phyloP scores from a whole-genome alignment of 140 eudicot genomes.

The Bidens hawaiensis region DNA sequence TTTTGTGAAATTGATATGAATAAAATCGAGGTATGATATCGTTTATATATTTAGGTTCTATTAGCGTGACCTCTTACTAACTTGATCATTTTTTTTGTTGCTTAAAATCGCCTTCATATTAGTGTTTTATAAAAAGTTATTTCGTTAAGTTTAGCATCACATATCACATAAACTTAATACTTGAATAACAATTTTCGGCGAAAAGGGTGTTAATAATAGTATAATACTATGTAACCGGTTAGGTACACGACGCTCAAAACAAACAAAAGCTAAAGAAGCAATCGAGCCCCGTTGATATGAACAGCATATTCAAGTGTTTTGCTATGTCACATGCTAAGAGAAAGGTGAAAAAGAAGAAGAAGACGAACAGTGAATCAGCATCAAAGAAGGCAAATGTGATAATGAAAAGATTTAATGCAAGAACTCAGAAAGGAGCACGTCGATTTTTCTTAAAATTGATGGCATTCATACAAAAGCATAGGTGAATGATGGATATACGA shows the following conservation, averaged over 20 bases:
- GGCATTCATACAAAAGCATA: constrained; percentile 41
- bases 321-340: constrained; percentile 21
- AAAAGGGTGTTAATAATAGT: not conserved
- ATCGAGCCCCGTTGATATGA: constrained; percentile 38
- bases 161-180: no score
- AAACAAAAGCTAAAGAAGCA: constrained; percentile 29
- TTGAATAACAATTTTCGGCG: not conserved
- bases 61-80: not conserved
- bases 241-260: constrained; percentile 9
- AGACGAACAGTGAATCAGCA: constrained; percentile 13
- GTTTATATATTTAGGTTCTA: no score
- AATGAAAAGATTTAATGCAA: constrained; percentile 21
- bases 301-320: constrained; percentile 32
- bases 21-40: not conserved
- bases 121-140: no score
- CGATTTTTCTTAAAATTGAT: constrained; percentile 29
- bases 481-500: constrained; percentile 19
- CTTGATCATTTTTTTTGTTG: not conserved
- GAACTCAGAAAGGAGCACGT: constrained; percentile 26
- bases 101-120: not conserved
- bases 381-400: constrained; percentile 21
- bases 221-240: not conserved
- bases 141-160: not conserved
- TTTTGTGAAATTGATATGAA: not conserved
- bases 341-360: constrained; percentile 22